Percentiles rank a stretch among this genome's conserved stretches.
phyloP scores from a whole-genome alignment of 75 land plant species.

The Pseudotsuga menziesii region DNA sequence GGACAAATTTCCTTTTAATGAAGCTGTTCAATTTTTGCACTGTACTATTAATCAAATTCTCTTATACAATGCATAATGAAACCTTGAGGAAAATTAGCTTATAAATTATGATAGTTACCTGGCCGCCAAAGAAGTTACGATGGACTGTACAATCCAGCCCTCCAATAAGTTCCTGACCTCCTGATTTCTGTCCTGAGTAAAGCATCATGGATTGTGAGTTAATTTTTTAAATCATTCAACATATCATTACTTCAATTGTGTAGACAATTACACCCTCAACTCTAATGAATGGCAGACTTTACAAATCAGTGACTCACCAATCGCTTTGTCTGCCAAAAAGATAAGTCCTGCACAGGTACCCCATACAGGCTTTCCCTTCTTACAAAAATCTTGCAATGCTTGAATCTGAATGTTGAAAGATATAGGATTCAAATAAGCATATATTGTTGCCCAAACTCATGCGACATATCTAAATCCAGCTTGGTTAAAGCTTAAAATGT shows the following conservation, averaged over 20 bases:
- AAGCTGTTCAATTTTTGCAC: too few species aligned
- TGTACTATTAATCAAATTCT: too few species aligned
- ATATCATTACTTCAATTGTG: not conserved
- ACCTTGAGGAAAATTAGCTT: not conserved
- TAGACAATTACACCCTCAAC: not conserved
- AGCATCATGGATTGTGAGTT: not conserved
- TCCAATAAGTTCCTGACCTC: constrained; percentile 93
- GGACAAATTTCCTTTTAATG: too few species aligned
- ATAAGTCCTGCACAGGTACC: constrained; percentile 99
- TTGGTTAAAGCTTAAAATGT: not conserved
- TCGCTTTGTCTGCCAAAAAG: constrained; percentile 83
- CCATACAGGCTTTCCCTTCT: constrained; percentile 90
- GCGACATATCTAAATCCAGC: not conserved
- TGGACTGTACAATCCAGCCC: constrained; percentile 95
- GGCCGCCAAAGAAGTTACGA: constrained; percentile 95
- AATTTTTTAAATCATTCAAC: constrained; percentile 10
- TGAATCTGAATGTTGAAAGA: constrained; percentile 60
- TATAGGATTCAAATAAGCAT: not conserved
- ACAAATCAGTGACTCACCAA: constrained; percentile 48
- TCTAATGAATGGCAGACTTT: not conserved
- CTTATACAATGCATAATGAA: constrained; percentile 3
- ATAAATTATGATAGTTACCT: constrained; percentile 37
- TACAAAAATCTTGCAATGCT: constrained; percentile 80
- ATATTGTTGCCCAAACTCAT: not conserved
- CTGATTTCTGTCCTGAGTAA: constrained; percentile 75